These are phyloP conservation scores for Abrus precatorius DNA, from an alignment of 306 rosid species.

Conservation along the genomic window DNA sequence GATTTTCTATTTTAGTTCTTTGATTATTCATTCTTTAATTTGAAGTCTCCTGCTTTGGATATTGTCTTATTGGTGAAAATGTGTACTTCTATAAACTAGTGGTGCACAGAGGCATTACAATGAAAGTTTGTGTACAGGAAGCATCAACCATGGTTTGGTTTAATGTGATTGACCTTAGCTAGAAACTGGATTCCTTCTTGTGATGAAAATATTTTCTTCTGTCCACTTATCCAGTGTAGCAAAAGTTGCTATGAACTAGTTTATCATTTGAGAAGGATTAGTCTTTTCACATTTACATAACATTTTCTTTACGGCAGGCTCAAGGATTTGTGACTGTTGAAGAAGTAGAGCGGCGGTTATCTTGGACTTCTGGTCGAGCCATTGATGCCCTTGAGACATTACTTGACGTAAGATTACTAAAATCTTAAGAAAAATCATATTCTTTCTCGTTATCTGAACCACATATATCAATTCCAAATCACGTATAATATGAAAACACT, in stretches of 20 bases:
- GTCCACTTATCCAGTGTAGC: neutral
- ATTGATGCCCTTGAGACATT: constrained; percentile 91
- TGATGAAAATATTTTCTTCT: constrained; percentile 5
- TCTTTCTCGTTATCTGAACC: constrained; percentile 1
- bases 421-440: neutral
- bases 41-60: constrained; percentile 13
- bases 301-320: constrained; percentile 58
- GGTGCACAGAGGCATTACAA: constrained; percentile 19
- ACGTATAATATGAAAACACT: constrained; percentile 32
- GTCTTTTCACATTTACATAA: constrained; percentile 34
- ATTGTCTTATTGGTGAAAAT: neutral
- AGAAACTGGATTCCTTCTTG: constrained; percentile 7
- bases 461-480: constrained; percentile 28
- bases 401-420: constrained; percentile 68
- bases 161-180: constrained; percentile 5
- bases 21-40: constrained; percentile 1
- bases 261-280: constrained; percentile 5
- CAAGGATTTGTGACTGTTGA: constrained; percentile 88
- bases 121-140: neutral
- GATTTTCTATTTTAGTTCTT: neutral
- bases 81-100: neutral
- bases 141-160: neutral
- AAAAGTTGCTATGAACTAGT: constrained; percentile 25
- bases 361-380: constrained; percentile 93
- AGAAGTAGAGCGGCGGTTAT: constrained; percentile 83